Base-by-base conservation (phyloP, 2,329 filamentous ascomycete genomes). In the Endocalyx cinctus region DNA sequence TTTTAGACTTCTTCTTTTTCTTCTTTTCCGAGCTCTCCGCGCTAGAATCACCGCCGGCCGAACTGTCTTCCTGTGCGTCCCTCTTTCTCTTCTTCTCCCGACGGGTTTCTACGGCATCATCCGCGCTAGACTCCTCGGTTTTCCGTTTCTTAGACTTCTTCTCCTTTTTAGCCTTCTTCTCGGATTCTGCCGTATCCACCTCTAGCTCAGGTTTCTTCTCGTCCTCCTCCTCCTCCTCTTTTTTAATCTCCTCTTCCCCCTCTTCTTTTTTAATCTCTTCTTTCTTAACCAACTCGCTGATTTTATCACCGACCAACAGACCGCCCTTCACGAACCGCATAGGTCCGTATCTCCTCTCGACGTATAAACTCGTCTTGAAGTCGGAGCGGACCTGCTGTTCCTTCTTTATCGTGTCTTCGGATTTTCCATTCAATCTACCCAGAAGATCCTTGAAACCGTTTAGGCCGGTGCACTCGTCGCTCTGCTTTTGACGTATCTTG, bases 241-340 rank as follows among this genome's bases (percentile, higher is more conserved):
- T 38, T 4, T 46, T 42, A 6, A 25, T 17, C 8, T 60, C 49
- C 18, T 68, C 63, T 6, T 66, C 61, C 47, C 48, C 43, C 35
- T 52, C 51, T 33, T 39, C 35, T 13, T 46, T 41, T 28, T 52
- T 54, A 16, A 41, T 45, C 34, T 39, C 44, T 34, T 35, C 55
- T 33, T 37, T 56, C 35, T 60, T 58, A 33, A 58, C 58, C 38
- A 63, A 55, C 25, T 69, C 66, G 47, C 72, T 63, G 31, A 77
- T 68, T 48, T 76, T 67, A 41, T 78, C 72, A 20, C 74, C 74
- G 16, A 79, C 67, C 19, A 77, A 56, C 36, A 88, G 73, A 0
- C 90, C 92, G n/a, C 87, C 92, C 38, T 72, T 79, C 16, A 98
- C 82, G 59, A 98, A 98, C 30, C 81, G 77, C 70, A 95, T 86